Percentiles rank a stretch among this genome's conserved stretches.
These are phyloP conservation scores for Rhynchosporium agropyri DNA, from an alignment of 2,329 filamentous ascomycete species.

Conservation along the genomic window DNA sequence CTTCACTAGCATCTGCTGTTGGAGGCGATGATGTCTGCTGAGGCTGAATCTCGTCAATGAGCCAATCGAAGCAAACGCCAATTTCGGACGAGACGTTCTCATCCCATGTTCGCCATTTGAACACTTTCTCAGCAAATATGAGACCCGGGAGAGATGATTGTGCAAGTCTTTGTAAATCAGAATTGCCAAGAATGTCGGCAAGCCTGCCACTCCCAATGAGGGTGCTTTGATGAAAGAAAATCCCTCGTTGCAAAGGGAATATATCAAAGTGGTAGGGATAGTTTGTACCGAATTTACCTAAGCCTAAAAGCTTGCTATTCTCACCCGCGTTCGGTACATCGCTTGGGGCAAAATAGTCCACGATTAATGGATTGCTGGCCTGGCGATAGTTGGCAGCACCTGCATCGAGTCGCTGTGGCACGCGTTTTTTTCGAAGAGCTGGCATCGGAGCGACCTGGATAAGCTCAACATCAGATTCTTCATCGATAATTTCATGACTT, in stretches of 20 bases:
- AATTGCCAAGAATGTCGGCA: constrained; percentile 40
- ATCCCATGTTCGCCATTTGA: constrained; percentile 61
- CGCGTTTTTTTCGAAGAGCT: constrained; percentile 32
- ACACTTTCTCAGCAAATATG: constrained; percentile 49
- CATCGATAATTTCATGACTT: neutral
- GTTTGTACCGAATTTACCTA: constrained; percentile 62
- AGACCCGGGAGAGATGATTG: neutral
- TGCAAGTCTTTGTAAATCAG: constrained; percentile 25
- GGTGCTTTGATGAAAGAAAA: constrained; percentile 63
- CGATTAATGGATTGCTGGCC: constrained; percentile 39
- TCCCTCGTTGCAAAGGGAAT: constrained; percentile 57
- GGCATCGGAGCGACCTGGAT: constrained; percentile 1
- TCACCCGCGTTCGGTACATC: constrained; percentile 31
- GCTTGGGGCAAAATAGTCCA: constrained; percentile 34
- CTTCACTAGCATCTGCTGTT: constrained; percentile 22
- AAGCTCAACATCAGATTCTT: constrained; percentile 1
- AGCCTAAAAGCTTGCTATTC: constrained; percentile 51
- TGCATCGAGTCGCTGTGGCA: constrained; percentile 39
- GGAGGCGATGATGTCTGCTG: neutral
- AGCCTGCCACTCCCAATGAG: constrained; percentile 59
- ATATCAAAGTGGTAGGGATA: constrained; percentile 66
- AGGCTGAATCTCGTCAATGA: constrained; percentile 50
- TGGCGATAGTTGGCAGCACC: constrained; percentile 42
- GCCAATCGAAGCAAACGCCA: constrained; percentile 62
- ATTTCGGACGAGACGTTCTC: constrained; percentile 62